Base-by-base conservation (phyloP, 305 asterid genomes). In the Vinca major region DNA sequence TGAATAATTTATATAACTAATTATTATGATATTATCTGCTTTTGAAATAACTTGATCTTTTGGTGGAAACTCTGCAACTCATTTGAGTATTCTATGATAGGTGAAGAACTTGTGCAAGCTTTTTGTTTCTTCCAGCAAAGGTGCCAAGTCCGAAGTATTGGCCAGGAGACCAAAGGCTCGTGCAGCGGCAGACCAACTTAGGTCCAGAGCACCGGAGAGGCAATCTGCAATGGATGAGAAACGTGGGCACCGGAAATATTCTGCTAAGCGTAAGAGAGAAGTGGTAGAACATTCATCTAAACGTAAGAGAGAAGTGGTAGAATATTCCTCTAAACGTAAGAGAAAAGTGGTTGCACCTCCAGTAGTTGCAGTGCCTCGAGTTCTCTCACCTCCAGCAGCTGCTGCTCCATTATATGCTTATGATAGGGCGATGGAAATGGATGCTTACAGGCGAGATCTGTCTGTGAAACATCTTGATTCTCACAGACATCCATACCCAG, bases 41-140 rank as follows among this genome's bases (percentile, higher is more conserved):
- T 43, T 5, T 52, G 20, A 50, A 26, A 26, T 26, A 26, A 26
- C 33, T 26, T 26, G 33, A 26, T 26, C 33, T 26, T 26, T 26
- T 26, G 33, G 33, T 26, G 33, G 33, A 26, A 1, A 7, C 19
- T 37, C 36, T 54, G 57, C 40, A 39, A 61, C 58, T 40, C 50
- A 53, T 74, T n/a, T 20, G 58, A 66, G 44, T 72, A 65, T 60
- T 40, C 65, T 48, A 76, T 67, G 66, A 73, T 75, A 87, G 98
- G 96, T 89, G 71, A 86, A 78, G 77, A 78, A 81, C 26, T 78
- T 89, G 80, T 86, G 98, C 70, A 77, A 81, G 74, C 81, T 89
- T 77, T 89, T 92, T 71, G 50, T 58, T 36, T 56, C 75, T 60
- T 69, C 84, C 53, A 83, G 83, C 74, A 78, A 78, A 79, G 77